Evolutionary conservation across 2,329 filamentous ascomycete species (phyloP).

Genomic region (Aureobasidium sp.): DNA sequence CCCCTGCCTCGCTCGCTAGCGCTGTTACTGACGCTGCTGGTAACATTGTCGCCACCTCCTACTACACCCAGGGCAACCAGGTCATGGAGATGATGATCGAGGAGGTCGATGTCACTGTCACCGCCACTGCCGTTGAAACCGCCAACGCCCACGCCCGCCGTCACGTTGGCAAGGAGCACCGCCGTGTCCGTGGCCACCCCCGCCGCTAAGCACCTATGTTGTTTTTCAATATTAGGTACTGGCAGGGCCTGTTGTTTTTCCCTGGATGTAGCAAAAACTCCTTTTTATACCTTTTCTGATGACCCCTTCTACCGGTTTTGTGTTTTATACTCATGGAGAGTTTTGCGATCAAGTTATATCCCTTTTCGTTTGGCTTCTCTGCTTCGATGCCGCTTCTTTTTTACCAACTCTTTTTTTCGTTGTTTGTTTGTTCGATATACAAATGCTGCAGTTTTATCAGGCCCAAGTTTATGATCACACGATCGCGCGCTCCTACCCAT

Average conservation of each 20-base stretch:
- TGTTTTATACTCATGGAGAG: conserved; percentile 3
- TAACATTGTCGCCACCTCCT: conserved; percentile 34
- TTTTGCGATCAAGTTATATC: neutral
- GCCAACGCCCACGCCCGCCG: conserved; percentile 21
- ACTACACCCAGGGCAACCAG: conserved; percentile 36
- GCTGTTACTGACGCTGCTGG: conserved; percentile 15
- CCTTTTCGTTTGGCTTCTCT: neutral
- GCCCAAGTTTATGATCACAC: conserved; percentile 10
- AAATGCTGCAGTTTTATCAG: conserved; percentile 4
- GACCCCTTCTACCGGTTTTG: neutral
- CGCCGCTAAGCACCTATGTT: conserved; percentile 21
- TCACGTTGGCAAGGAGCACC: conserved; percentile 25
- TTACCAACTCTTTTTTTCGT: neutral
- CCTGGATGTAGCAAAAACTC: conserved; percentile 9
- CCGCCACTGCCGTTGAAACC: conserved; percentile 26
- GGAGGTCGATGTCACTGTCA: conserved; percentile 38
- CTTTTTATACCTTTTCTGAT: conserved; percentile 8
- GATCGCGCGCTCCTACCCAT: neutral
- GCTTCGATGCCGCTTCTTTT: neutral
- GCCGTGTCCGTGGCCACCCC: conserved; percentile 25
- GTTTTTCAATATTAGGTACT: neutral
- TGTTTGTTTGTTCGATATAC: conserved; percentile 7
- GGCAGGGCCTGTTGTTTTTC: neutral
- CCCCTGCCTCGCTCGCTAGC: conserved; percentile 23
- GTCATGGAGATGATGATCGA: conserved; percentile 41